Percentiles rank a stretch among this genome's conserved stretches.
Evolutionary conservation across 495 filamentous ascomycete genomes (phyloP).

Genomic region (Neurospora cerealis): DNA sequence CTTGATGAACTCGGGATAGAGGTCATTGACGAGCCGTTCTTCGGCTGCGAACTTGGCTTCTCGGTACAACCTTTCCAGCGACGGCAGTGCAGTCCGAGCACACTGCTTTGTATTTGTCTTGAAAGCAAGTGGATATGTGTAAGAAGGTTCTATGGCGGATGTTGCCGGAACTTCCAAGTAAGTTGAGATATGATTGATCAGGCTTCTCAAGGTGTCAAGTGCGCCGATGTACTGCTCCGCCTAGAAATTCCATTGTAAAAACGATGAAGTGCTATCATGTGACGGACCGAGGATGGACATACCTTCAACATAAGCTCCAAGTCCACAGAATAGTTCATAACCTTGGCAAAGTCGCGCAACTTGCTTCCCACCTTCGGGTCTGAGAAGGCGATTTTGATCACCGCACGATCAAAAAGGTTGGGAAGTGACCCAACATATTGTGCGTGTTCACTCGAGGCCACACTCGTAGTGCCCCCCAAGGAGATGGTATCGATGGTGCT

Average conservation of each 20-base stretch:
- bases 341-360: conserved; percentile 34
- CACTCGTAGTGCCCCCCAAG: background rate
- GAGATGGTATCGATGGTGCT: conserved; percentile 12
- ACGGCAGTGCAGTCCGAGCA: conserved; percentile 27
- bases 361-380: conserved; percentile 33
- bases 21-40: conserved; percentile 27
- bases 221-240: conserved; percentile 23
- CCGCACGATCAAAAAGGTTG: conserved; percentile 35
- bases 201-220: conserved; percentile 27
- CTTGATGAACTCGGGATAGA: conserved; percentile 43
- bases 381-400: conserved; percentile 38
- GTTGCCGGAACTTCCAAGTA: conserved; percentile 31
- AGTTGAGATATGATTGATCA: conserved; percentile 36
- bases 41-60: conserved; percentile 35
- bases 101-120: conserved; percentile 33
- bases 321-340: conserved; percentile 31
- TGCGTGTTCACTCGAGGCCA: background rate
- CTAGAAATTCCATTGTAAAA: conserved; percentile 5
- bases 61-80: conserved; percentile 34
- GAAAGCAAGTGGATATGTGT: conserved; percentile 20
- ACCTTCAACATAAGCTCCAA: conserved; percentile 42
- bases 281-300: background rate
- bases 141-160: conserved; percentile 29
- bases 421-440: conserved; percentile 7
- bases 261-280: background rate